These are phyloP conservation scores for Rhodofomes roseus DNA, from an alignment of 1,284 basidiomycete genomes.

Conservation along the genomic window DNA sequence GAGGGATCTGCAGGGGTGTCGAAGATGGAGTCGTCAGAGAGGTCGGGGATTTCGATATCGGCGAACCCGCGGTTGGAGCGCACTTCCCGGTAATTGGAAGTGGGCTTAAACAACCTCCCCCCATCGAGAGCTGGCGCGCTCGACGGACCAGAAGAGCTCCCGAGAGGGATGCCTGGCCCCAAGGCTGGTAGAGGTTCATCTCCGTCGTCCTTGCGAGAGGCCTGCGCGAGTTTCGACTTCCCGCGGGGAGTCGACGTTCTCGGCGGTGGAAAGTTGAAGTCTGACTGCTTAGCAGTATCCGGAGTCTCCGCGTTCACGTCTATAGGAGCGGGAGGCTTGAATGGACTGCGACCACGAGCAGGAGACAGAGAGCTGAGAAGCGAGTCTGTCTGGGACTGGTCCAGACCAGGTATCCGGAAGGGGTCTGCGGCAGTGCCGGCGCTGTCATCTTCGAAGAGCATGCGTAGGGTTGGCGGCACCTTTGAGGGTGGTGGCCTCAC, in stretches of 20 bases:
- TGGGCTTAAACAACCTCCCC: slow-evolving; percentile 3
- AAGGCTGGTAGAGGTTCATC: slow-evolving; percentile 24
- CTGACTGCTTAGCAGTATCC: slow-evolving; percentile 42
- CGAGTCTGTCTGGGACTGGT: slow-evolving; percentile 21
- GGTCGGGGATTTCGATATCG: slow-evolving; percentile 37
- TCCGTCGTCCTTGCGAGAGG: slow-evolving; percentile 15
- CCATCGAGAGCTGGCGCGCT: slow-evolving; percentile 1
- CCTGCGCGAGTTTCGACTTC: slow-evolving; percentile 28
- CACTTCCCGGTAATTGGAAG: slow-evolving; percentile 34
- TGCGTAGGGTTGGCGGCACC: slow-evolving; percentile 67
- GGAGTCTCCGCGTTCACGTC: slow-evolving; percentile 34
- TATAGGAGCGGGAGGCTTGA: slow-evolving; percentile 14
- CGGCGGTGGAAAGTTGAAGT: slow-evolving; percentile 51
- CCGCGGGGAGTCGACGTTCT: slow-evolving; percentile 30
- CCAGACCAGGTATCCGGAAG: slow-evolving; percentile 37
- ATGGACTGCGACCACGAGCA: slow-evolving; percentile 21
- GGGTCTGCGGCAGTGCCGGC: slow-evolving; percentile 33
- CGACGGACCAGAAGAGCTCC: slow-evolving; percentile 5
- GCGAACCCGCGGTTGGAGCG: slow-evolving; percentile 36
- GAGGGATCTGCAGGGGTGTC: slow-evolving; percentile 6
- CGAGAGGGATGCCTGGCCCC: slow-evolving; percentile 26
- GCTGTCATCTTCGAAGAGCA: slow-evolving; percentile 59
- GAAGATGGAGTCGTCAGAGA: slow-evolving; percentile 5
- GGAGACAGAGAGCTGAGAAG: slow-evolving; percentile 27
- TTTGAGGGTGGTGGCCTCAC: slow-evolving; percentile 44